Percentiles rank a stretch among this genome's conserved stretches.
Evolutionary conservation across 2,329 filamentous ascomycete species (phyloP).

Genomic region (Xylaria sp.): DNA sequence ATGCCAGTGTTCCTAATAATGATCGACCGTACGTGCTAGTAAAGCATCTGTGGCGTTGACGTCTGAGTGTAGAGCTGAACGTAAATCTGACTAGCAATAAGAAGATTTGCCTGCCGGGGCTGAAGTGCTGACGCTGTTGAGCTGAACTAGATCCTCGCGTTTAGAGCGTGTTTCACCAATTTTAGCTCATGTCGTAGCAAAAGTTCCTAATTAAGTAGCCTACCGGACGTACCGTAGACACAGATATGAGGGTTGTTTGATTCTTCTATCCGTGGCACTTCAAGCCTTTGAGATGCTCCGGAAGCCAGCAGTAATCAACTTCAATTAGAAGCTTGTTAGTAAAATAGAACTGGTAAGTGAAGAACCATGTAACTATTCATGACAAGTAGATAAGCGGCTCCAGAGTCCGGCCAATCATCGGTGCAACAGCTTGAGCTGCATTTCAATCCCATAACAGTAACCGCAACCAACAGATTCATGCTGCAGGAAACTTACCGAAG

Average conservation of each 20-base stretch:
- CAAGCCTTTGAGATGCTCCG: not conserved
- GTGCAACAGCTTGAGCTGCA: not conserved
- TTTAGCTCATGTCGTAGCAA: not conserved
- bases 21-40: not conserved
- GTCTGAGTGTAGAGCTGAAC: not conserved
- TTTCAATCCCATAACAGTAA: not conserved
- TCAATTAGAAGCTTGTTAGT: too few relatives aligned
- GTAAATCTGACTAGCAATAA: not conserved
- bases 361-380: too few relatives aligned
- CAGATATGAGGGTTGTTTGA: not conserved
- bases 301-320: not conserved
- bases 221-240: not conserved
- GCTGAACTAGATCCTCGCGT: too few relatives aligned
- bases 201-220: too few relatives aligned
- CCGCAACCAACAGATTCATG: not conserved
- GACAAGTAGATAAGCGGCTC: not conserved
- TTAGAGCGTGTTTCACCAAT: too few relatives aligned
- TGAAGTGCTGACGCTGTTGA: not conserved
- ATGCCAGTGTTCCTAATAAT: not conserved
- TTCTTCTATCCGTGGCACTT: not conserved
- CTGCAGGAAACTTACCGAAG: too few relatives aligned
- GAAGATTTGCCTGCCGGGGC: not conserved
- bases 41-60: not conserved
- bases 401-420: not conserved
- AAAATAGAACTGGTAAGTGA: not conserved